Conservation (phyloP, 75 land plant species). For the Picea sitchensis region DNA sequence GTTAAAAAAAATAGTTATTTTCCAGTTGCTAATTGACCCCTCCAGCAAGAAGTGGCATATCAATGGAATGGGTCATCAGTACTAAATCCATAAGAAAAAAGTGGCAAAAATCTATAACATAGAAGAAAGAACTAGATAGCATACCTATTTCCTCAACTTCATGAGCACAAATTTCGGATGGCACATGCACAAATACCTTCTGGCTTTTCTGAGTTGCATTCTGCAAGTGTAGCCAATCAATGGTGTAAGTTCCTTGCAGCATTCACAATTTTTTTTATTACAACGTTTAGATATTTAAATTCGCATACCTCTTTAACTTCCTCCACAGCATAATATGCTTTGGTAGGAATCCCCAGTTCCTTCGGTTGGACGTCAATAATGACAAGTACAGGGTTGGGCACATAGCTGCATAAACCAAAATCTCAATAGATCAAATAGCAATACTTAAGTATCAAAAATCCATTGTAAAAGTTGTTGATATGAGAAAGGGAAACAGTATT, state of each 20-base stretch:
- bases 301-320: conserved; percentile 90
- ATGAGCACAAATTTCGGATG: conserved; percentile 97
- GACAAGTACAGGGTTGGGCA: conserved; percentile 92
- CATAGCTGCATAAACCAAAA: conserved; percentile 57
- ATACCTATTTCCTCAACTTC: conserved; percentile 99
- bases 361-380: conserved; percentile 98
- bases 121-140: conserved; percentile 4
- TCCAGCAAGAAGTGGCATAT: too few relatives aligned
- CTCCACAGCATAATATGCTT: conserved; percentile 94
- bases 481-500: background rate
- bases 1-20: too few relatives aligned
- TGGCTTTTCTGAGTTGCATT: conserved; percentile 99
- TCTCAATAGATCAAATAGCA: conserved; percentile 11
- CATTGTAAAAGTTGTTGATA: background rate
- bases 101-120: background rate
- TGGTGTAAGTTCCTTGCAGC: background rate
- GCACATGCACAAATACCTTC: conserved; percentile 93
- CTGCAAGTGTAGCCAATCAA: conserved; percentile 31
- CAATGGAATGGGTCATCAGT: too few relatives aligned
- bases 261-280: too few relatives aligned
- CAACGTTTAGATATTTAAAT: background rate
- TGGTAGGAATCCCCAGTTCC: conserved; percentile 95
- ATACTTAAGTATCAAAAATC: background rate
- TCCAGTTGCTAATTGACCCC: too few relatives aligned
- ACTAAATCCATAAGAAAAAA: background rate